Conservation (phyloP, 768 basidiomycete genomes). For the Trichaptum fuscoviolaceum region DNA sequence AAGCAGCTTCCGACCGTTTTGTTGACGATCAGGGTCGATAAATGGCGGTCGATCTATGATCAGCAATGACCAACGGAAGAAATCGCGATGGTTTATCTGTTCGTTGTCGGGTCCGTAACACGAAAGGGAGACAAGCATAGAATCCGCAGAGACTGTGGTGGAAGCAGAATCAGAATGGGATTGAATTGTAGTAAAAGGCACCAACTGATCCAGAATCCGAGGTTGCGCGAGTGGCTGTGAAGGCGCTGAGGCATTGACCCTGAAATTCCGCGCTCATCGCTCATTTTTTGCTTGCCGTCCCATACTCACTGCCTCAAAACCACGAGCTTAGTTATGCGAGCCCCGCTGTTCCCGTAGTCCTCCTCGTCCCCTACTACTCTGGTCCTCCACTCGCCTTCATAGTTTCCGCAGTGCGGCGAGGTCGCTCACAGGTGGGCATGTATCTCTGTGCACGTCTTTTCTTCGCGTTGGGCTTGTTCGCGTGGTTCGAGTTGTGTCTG, state of each 20-base stretch:
- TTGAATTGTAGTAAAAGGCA: background rate
- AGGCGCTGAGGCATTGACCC: background rate
- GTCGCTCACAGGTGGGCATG: background rate
- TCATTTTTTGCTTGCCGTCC: background rate
- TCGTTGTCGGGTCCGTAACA: background rate
- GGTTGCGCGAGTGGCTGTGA: background rate
- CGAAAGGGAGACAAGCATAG: background rate
- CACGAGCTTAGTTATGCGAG: background rate
- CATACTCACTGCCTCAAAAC: background rate
- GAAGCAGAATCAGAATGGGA: background rate
- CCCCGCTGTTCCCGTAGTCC: background rate
- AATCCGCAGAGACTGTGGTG: background rate
- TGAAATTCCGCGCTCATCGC: background rate
- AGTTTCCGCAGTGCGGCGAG: background rate
- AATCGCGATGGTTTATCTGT: too few relatives aligned
- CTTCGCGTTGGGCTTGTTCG: background rate
- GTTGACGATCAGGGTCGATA: too few relatives aligned
- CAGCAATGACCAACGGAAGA: too few relatives aligned
- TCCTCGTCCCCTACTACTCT: background rate
- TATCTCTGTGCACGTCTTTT: background rate
- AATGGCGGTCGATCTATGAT: too few relatives aligned
- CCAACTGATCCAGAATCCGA: background rate
- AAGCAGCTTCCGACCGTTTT: too few relatives aligned
- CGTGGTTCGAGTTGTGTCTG: background rate
- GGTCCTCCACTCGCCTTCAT: background rate